Base-by-base conservation (phyloP, 805 yeast species). In the Ogataea methylovora region DNA sequence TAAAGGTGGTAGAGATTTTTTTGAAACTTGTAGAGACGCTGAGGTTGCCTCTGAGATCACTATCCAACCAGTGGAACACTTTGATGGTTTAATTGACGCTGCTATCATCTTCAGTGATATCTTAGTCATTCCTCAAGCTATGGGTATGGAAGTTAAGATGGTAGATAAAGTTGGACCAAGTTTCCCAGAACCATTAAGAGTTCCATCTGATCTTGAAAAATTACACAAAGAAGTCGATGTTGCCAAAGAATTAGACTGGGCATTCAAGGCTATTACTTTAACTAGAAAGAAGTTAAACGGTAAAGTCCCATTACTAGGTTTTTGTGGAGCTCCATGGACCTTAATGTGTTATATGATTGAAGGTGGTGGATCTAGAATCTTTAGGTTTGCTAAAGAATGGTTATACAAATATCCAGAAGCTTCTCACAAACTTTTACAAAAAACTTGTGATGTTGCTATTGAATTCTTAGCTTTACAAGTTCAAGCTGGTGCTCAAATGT, bases 321-420 rank as follows among this genome's bases (percentile, higher is more conserved):
- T 92, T 61, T 84, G 87, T 46, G 98, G 98, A 35, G 96, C 95
- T 8, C 98, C 98, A 37, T 92, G 97, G 96, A 92, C 98, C 10
- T 64, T 92, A 40, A 69, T 92, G 65, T 95, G 88, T 24, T 92
- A 92, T 63, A 92, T 92, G 96, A 78, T 87, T 40, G 98, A 92
- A 61, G 98, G 98, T 34, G 95, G 94, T 45, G 95, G 97, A 13
- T 79, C 96, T 6, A 84, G 84, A 54, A 69, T 90, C 69, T 92
- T 84, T 65, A 72, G 95, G 54, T 87, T 71, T 52, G 95, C 86
- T 34, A 86, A 88, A 58, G 82, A 85, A 55, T 88, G 97, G 96
- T 69, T 92, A 39, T 92, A 80, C 66, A 76, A 73, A 51, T 76
- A 78, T 54, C 84, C 94, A 19, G 73, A 77, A 38, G 79, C 74